These are phyloP conservation scores for Coemansia asiatica DNA, from an alignment of 192 early-diverging fungal genomes.

Conservation along the genomic window DNA sequence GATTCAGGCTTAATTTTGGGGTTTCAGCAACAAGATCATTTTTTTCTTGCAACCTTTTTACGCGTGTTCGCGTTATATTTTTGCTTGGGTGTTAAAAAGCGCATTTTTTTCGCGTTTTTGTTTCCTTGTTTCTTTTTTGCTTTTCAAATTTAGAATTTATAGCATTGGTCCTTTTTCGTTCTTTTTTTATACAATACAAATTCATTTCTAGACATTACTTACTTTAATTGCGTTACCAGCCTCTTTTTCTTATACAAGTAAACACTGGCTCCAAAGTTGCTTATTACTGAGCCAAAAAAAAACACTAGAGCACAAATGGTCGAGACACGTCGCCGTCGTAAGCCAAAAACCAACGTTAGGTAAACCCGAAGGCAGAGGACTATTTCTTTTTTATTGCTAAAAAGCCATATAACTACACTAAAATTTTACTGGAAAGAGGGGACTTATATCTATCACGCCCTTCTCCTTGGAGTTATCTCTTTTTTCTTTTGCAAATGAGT, in stretches of 20 bases:
- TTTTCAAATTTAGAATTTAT: conserved; percentile 11
- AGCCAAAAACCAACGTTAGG: conserved; percentile 51
- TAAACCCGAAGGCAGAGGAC: not conserved
- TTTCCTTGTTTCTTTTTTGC: conserved; percentile 5
- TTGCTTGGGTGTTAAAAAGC: too few species aligned
- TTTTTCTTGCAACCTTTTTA: not conserved
- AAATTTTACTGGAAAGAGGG: too few species aligned
- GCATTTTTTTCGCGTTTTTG: conserved; percentile 7
- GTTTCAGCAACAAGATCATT: not conserved
- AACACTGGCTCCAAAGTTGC: not conserved
- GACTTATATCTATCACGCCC: too few species aligned
- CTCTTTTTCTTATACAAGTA: not conserved
- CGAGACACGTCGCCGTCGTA: conserved; percentile 48
- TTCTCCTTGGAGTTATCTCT: too few species aligned
- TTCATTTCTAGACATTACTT: not conserved
- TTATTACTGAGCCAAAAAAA: not conserved
- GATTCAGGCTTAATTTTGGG: not conserved
- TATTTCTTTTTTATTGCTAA: not conserved
- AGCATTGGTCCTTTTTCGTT: not conserved
- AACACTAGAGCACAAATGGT: conserved; percentile 32
- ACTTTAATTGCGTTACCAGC: not conserved
- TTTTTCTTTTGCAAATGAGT: not conserved
- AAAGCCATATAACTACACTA: too few species aligned
- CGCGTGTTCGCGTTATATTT: not conserved
- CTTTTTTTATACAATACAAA: conserved; percentile 8